These are phyloP conservation scores for Megacollybia marginata DNA, from an alignment of 768 basidiomycete genomes.

Conservation along the genomic window DNA sequence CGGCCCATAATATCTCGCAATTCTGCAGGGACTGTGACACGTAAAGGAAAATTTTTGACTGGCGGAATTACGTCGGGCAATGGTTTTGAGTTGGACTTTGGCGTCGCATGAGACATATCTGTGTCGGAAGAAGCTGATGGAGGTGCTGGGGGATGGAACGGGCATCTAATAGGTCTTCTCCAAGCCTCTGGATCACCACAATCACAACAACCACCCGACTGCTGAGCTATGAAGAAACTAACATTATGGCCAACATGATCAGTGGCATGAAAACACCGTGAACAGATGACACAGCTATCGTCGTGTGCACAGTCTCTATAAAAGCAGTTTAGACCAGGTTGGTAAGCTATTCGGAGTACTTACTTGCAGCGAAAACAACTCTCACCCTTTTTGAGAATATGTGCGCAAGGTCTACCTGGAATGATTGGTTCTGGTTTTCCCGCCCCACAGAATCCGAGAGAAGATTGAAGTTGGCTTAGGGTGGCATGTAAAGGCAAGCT, in stretches of 20 bases:
- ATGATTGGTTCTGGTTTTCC: slow-evolving; percentile 51
- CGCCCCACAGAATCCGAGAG: slow-evolving; percentile 46
- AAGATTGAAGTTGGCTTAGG: slow-evolving; percentile 64
- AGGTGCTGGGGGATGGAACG: slow-evolving; percentile 61
- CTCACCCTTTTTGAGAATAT: slow-evolving; percentile 87
- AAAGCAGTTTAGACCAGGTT: background rate
- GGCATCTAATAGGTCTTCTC: slow-evolving; percentile 60
- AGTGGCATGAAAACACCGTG: slow-evolving; percentile 85
- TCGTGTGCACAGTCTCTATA: slow-evolving; percentile 85
- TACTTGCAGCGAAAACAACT: slow-evolving; percentile 93
- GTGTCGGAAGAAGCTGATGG: slow-evolving; percentile 9
- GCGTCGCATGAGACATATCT: slow-evolving; percentile 23
- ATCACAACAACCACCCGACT: slow-evolving; percentile 91
- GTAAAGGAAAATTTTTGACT: slow-evolving; percentile 52
- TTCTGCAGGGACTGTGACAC: slow-evolving; percentile 51
- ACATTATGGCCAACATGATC: slow-evolving; percentile 85
- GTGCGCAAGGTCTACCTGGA: slow-evolving; percentile 73
- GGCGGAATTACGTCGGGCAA: slow-evolving; percentile 49
- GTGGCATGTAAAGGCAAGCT: slow-evolving; percentile 57
- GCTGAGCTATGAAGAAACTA: slow-evolving; percentile 87
- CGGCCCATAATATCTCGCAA: slow-evolving; percentile 67
- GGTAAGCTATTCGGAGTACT: slow-evolving; percentile 21
- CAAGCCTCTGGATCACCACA: slow-evolving; percentile 92
- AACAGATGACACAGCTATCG: slow-evolving; percentile 85
- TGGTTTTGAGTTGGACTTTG: slow-evolving; percentile 32